Base-by-base conservation (phyloP, 495 filamentous ascomycete genomes). In the Thozetella sp. region DNA sequence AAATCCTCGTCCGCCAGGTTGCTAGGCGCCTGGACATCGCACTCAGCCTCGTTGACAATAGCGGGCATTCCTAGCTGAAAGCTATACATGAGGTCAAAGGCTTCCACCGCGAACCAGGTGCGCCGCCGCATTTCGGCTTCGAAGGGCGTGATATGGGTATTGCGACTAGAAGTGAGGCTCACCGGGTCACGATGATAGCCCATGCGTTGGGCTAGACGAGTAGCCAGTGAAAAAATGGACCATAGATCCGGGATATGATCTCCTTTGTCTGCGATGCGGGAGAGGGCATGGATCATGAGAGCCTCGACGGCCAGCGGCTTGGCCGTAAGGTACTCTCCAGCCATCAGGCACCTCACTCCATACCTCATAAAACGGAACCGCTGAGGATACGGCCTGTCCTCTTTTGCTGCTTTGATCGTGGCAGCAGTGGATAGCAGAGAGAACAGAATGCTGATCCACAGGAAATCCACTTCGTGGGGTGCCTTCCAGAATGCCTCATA, bases 121-220 rank as follows among this genome's bases (percentile, higher is more conserved):
- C 83, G 72, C 15, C 83, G 72, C 34, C 83, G 74, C 59, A 83
- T 80, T 63, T 86, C 83, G 12, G 70, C 80, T 46, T 78, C 70
- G 57, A 82, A 81, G 0, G 76, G 67, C 0, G 84, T 83, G 17
- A 87, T 78, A 3, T 51, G 27, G 6, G 59, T 48, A 11, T 46
- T 40, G n/a, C 25, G n/a, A 23, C 15, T 22, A 27, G 67, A 65
- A 9, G 68, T 51, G 10, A 75, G 63, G 46, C 72, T 60, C 51
- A 70, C 72, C 1, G 77, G 67, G 30, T 84, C 83, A 23, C 82
- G 76, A 54, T 86, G 83, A 54, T 80, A 81, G 25, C 81, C 83
- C 73, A 82, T 77, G 19, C 75, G 73, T 53, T 83, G 62, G 0
- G 81, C 77, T 13, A 84, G 71, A 13, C 79, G 74, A 4, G 77